Evolutionary conservation across 169 alveolate genomes (phyloP).

Genomic region (Cryptosporidium bovis): DNA sequence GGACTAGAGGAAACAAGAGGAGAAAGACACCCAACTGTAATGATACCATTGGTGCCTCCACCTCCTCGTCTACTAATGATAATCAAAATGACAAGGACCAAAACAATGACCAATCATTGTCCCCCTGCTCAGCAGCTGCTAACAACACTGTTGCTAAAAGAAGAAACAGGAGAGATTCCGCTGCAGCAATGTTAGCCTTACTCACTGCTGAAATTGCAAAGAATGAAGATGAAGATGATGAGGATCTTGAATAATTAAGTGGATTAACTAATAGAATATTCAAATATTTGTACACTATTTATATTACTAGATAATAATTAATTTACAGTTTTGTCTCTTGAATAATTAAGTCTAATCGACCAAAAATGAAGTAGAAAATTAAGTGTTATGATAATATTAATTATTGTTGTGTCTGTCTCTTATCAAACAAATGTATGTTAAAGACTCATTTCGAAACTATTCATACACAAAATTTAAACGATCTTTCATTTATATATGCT

Average conservation of each 20-base stretch:
- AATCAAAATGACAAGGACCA: constrained; percentile 22
- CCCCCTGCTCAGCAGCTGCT: constrained; percentile 4
- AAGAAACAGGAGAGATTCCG: constrained; percentile 73
- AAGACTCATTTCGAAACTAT: no score
- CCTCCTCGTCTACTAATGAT: not conserved
- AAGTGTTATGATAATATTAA: no score
- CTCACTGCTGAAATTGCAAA: constrained; percentile 71
- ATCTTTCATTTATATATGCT: no score
- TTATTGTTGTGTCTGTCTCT: no score
- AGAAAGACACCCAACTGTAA: not conserved
- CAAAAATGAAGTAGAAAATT: no score
- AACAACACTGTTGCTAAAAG: constrained; percentile 63
- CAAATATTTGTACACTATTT: no score
- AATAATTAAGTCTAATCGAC: no score
- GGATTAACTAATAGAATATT: not conserved
- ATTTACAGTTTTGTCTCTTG: no score
- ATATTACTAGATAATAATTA: no score
- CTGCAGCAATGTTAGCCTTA: constrained; percentile 72
- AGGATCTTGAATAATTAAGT: constrained; percentile 7
- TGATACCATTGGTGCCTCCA: not conserved
- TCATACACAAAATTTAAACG: no score
- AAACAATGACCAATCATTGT: not conserved
- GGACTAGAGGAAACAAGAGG: constrained; percentile 3
- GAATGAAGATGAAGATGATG: constrained; percentile 55
- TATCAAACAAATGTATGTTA: no score